Evolutionary conservation across 495 filamentous ascomycete genomes (phyloP), one percentile per base, ranked within the genome.

Genomic region (Articulospora tetracladia): DNA sequence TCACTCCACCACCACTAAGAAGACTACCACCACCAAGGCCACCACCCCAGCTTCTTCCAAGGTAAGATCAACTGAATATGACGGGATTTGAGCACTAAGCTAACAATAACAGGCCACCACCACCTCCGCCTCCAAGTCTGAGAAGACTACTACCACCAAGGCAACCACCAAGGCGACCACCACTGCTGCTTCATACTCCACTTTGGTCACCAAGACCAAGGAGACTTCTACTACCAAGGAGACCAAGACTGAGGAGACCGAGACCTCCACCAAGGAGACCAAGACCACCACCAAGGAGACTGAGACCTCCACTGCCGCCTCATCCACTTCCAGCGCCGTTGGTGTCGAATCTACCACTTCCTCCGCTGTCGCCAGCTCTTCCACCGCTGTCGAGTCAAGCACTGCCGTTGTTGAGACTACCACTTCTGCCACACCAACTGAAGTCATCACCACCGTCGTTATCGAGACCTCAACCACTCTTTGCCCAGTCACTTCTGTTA

Each of bases 401-500:
- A 48, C 8, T 23, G 6, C 44, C 6, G 44, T 48, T 8, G 19
- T 8, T 20, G 57, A 24, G 55, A 53, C 8, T 36, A 58, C 13
- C 17, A 34, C 50, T 56, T 60, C 60, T 30, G 61, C 72, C 3
- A 58, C 67, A 26, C 49, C 65, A 23, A 67, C 61, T 44, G 59
- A 46, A 34, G 57, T 62, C 27, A 32, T 58, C 8, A 67, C 71
- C 34, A 62, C 59, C 39, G 47, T 39, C 50, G 20, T 61, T 26
- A 58, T 61, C 25, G 51, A 24, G 17, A 51, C 59, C 46, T 55
- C 51, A 6, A 62, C 59, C 30, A 59, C 64, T 39, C 68, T 80
- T 49, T 77, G 74, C 64, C 78, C 80, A 24, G 78, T 79, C 27
- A 76, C 77, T 10, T 27, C 51, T 2, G 30, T 53, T 32, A 41